Evolutionary conservation across 1,139 yeast species (phyloP), one percentile per base, ranked within the genome.

Genomic region (Pichia norvegensis): DNA sequence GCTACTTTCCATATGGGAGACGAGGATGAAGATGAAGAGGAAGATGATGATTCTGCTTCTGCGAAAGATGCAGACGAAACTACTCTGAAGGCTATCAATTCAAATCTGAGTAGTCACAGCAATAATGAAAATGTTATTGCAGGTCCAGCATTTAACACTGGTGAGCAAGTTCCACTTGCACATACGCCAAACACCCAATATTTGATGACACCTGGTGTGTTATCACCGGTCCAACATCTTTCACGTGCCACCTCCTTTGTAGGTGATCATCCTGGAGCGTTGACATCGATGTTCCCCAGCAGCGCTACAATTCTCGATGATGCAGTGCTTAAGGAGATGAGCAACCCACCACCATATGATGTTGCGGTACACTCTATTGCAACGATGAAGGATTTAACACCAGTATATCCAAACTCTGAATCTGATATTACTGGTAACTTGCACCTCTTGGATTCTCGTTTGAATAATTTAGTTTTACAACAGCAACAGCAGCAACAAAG

Each of bases 361-460:
- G 81, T 86, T 40, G 97, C 97, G 0, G 67, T 81, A 61, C 72
- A 71, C 54, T 63, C 75, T 2, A 75, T 69, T 31, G 63, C 67
- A 9, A 76, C 67, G 14, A 48, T 54, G 4, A 76, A 69, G 37
- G 76, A 73, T 38, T 64, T 80, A 36, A 74, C 90, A 1, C 92
- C 94, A 0, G 73, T 74, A 1, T 83, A 83, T 60, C 73, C 68
- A 48, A 78, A 79, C 4, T 76, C 79, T 2, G 62, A 68, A n/a
- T 76, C 77, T 1, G 56, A 56, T 22, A 48, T 60, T 4, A 50
- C 48, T 5, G 53, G 61, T 38, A 61, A 62, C 41, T 37, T 64
- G 31, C 64, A 56, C 25, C 44, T 58, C 9, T 48, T 64, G 39
- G 63, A 63, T 41, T 56, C 60, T 10, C 50, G 65, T 33, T 52